Evolutionary conservation across 371 early-diverging fungal species (phyloP), one percentile per base, ranked within the genome.

Genomic region (Mucor racemosus): DNA sequence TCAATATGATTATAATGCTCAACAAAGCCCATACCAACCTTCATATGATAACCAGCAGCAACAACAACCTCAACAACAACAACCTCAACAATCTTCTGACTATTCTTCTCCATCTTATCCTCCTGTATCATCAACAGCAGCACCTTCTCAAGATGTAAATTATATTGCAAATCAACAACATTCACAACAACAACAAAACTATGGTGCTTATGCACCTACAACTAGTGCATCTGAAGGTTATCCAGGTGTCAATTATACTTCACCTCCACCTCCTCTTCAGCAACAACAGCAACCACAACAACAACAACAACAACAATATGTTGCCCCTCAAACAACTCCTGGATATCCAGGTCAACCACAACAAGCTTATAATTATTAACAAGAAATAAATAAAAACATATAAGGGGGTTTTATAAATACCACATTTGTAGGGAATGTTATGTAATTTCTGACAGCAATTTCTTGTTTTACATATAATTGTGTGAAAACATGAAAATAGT

Each of bases 351-450:
- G 67, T 26, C 60, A 66, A 34, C 60, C 60, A 15, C 66, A 64
- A 31, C 64, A 66, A 60, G 21, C 66, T 14, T 60, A 67, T 60
- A 62, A 67, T 26, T 67, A 62, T 44, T 66, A 67, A 26, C 53
- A 53, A 56, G 17, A 56, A 35, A 56, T 13, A 36, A n/a, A 35
- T 54, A 54, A 56, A 56, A 14, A 56, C 4, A 35, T n/a, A 36
- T 56, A 56, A 33, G 56, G 56, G 56, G 56, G 11, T 34, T 54
- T 36, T 36, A 56, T 35, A 56, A 33, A 33, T 53, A 14, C 53
- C 53, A 53, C 53, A 53, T 41, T 8, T 10, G 19, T n/a, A 56
- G 56, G n/a, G 56, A 56, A 56, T 56, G 56, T n/a, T 15, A 48
- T 14, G 34, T 56, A 17, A n/a, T 4, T 35, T 56, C 35, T 56